A percentile compares a stretch with the other conserved stretches of the same genome.
phyloP scores from a whole-genome alignment of 176 grass and related monocot species.

The Musa schizocarpa region DNA sequence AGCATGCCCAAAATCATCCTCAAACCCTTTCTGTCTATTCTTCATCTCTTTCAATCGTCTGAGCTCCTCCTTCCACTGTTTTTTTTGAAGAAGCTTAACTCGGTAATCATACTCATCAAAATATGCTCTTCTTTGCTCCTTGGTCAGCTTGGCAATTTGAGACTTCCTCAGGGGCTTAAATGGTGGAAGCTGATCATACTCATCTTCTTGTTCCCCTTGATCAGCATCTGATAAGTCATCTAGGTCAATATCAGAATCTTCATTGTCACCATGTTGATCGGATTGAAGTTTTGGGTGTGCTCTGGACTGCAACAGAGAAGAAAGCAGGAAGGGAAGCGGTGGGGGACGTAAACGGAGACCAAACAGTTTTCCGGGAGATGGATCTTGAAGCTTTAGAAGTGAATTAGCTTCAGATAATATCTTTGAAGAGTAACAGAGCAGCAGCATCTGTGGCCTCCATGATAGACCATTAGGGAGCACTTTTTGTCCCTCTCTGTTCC shows the following conservation, averaged over 20 bases:
- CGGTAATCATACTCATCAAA: constrained; percentile 99
- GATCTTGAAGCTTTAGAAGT: constrained; percentile 76
- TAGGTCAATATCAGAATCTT: constrained; percentile 61
- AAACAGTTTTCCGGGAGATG: constrained; percentile 57
- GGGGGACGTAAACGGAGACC: constrained; percentile 49
- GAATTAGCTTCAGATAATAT: constrained; percentile 85
- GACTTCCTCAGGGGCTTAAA: constrained; percentile 86
- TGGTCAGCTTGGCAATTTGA: constrained; percentile 72
- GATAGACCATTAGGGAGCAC: constrained; percentile 74
- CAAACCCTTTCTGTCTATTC: constrained; percentile 47
- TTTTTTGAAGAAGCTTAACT: constrained; percentile 92
- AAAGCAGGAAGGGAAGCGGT: constrained; percentile 66
- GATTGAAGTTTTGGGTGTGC: constrained; percentile 56
- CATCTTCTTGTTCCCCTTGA: constrained; percentile 43
- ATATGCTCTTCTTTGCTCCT: constrained; percentile 81
- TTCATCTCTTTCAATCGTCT: constrained; percentile 92
- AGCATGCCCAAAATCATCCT: constrained; percentile 47
- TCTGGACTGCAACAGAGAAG: constrained; percentile 72
- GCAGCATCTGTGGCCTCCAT: constrained; percentile 77
- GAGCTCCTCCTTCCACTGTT: constrained; percentile 95
- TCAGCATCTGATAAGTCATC: constrained; percentile 76
- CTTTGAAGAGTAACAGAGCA: constrained; percentile 91
- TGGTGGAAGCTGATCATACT: constrained; percentile 88
- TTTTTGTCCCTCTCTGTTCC: constrained; percentile 60
- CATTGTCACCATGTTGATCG: constrained; percentile 55